Percentiles rank a stretch among this genome's conserved stretches.
phyloP scores from a whole-genome alignment of 768 basidiomycete genomes.

The Russula griseocarnosa region DNA sequence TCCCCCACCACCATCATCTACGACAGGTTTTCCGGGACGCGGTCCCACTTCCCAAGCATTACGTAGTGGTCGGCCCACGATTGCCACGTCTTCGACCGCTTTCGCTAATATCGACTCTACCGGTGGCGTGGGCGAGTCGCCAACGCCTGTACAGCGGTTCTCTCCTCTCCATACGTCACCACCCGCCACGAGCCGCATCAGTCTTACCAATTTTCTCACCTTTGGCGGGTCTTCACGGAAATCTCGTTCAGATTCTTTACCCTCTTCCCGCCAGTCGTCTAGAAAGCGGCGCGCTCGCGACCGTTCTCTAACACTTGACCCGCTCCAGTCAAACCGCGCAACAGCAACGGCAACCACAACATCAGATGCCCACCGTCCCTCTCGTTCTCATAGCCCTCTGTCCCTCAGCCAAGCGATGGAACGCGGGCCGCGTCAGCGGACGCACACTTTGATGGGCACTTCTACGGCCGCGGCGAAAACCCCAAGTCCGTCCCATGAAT shows the following conservation, averaged over 20 bases:
- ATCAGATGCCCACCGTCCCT: neutral
- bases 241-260: conserved; percentile 15
- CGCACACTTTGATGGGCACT: conserved; percentile 24
- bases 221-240: conserved; percentile 35
- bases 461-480: conserved; percentile 19
- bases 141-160: conserved; percentile 37
- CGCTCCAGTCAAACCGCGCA: conserved; percentile 29
- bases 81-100: conserved; percentile 37
- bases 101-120: conserved; percentile 45
- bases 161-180: conserved; percentile 30
- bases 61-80: conserved; percentile 32
- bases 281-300: conserved; percentile 8
- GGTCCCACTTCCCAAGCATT: conserved; percentile 31
- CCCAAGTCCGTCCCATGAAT: conserved; percentile 23
- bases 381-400: conserved; percentile 7
- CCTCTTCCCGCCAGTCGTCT: neutral
- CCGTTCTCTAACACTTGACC: conserved; percentile 17
- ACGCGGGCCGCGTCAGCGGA: conserved; percentile 26
- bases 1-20: neutral
- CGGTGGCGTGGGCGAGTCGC: conserved; percentile 67
- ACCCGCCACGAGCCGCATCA: conserved; percentile 41
- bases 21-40: neutral
- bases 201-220: conserved; percentile 51
- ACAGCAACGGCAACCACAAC: conserved; percentile 11
- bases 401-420: conserved; percentile 32